Evolutionary conservation across 176 grass and related monocot genomes (phyloP).

Genomic region (Oryza officinalis): DNA sequence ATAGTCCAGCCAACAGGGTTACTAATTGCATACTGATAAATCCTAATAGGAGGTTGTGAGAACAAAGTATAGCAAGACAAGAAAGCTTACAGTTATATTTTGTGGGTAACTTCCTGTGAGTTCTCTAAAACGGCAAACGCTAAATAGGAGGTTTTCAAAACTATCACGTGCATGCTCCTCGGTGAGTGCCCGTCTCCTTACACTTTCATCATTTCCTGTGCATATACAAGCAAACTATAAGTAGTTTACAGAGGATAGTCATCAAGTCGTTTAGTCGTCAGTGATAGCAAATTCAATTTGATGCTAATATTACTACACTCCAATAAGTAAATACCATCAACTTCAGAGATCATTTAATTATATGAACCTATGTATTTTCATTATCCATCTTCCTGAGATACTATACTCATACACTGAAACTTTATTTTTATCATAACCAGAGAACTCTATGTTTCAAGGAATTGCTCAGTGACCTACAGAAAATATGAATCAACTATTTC

Average conservation of each 20-base stretch:
- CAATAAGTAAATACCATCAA: slow-evolving; percentile 9
- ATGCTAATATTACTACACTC: neutral
- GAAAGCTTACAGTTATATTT: slow-evolving; percentile 83
- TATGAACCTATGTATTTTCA: neutral
- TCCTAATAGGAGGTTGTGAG: neutral
- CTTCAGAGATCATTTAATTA: neutral
- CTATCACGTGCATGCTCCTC: slow-evolving; percentile 98
- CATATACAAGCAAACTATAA: slow-evolving; percentile 25
- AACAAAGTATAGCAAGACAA: slow-evolving; percentile 13
- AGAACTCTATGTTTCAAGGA: slow-evolving; percentile 5
- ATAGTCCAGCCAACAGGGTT: neutral
- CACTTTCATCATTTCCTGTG: slow-evolving; percentile 74
- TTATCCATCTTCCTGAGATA: neutral
- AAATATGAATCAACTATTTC: neutral
- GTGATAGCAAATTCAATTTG: slow-evolving; percentile 11
- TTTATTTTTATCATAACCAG: slow-evolving; percentile 2
- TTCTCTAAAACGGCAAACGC: slow-evolving; percentile 93
- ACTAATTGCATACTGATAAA: neutral
- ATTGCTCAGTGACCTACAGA: neutral
- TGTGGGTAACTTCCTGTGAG: slow-evolving; percentile 84
- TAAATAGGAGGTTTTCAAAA: slow-evolving; percentile 96
- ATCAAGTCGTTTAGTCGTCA: neutral
- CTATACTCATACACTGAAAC: neutral
- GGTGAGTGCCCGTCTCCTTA: slow-evolving; percentile 75
- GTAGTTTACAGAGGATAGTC: neutral